Base-by-base conservation (phyloP, 495 filamentous ascomycete genomes). In the Daldinia loculata region DNA sequence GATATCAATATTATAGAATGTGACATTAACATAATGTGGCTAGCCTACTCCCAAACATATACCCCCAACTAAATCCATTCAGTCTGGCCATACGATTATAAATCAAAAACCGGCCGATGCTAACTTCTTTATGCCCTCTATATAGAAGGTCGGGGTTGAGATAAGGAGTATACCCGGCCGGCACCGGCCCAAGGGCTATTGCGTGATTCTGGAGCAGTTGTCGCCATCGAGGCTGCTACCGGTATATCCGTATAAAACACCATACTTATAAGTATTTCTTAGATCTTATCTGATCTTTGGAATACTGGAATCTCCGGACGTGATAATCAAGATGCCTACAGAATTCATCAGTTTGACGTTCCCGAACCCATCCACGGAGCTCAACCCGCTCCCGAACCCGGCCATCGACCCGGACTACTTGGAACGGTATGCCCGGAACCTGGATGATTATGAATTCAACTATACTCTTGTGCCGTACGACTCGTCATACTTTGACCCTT, bases 331-430 rank as follows among this genome's bases (percentile, higher is more conserved):
- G 34, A 86, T 86, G 84, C 82, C 85, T 41, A 81, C 79, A 64
- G 85, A 86, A 78, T 87, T 86, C 72, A 87, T 87, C 66, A 84
- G 82, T 67, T 39, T 84, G 29, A 86, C 83, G 4, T 84, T 83
- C 55, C 80, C 83, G 24, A 86, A 84, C 67, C 69, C 80, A 6
- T 86, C 83, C 2, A 86, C 81, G 12, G 85, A 87, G 75, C 53
- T 87, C 14, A 71, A 80, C 26, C 84, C 84, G n/a, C 80, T 85
- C 70, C 80, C 82, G 14, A 76, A 77, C 61, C 79, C 83, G 9
- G 17, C 58, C 1, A 82, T 86, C 56, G 84, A 87, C 61, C 81
- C 80, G 9, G 80, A 81, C 0, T 86, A 78, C 69, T 78, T 86
- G 1, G 56, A 67, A 8, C 80, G 84, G 29, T 87, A 87, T 67